Percentiles rank a stretch among this genome's conserved stretches.
Evolutionary conservation across 805 yeast species (phyloP).

Genomic region (Groenewaldozyma tartarivorans): DNA sequence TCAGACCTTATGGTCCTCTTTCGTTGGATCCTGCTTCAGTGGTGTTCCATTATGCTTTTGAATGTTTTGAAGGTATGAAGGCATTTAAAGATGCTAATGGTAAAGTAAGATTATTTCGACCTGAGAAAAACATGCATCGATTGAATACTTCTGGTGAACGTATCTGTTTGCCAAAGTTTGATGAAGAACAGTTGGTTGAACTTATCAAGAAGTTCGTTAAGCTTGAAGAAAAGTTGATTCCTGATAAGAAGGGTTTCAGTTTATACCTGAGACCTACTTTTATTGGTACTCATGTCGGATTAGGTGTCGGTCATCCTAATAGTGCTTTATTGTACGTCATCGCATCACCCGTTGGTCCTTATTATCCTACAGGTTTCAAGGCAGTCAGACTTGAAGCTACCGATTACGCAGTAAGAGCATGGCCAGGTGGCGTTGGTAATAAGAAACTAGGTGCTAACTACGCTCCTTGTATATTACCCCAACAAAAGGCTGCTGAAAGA

Average conservation of each 20-base stretch:
- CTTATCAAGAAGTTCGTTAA: conserved; percentile 67
- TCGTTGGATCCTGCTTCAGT: conserved; percentile 77
- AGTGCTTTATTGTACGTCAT: conserved; percentile 78
- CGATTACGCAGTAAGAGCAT: conserved; percentile 92
- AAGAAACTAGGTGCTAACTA: conserved; percentile 95
- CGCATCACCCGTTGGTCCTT: conserved; percentile 95
- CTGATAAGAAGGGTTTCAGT: conserved; percentile 80
- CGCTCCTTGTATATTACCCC: conserved; percentile 92
- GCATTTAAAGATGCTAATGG: conserved; percentile 61
- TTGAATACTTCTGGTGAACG: conserved; percentile 84
- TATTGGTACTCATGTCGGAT: conserved; percentile 83
- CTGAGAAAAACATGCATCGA: conserved; percentile 84
- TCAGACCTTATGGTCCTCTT: conserved; percentile 74
- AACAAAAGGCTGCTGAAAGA: conserved; percentile 76
- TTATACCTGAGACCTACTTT: conserved; percentile 89
- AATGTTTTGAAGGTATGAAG: conserved; percentile 91
- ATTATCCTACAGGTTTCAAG: conserved; percentile 90
- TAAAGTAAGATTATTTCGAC: conserved; percentile 74
- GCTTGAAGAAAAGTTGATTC: conserved; percentile 70
- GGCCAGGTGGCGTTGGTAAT: conserved; percentile 99
- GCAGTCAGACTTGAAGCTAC: conserved; percentile 93
- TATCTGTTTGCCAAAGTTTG: conserved; percentile 82
- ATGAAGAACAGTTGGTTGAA: conserved; percentile 64
- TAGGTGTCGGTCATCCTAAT: conserved; percentile 80
- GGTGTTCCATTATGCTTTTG: conserved; percentile 93